A percentile compares a stretch with the other conserved stretches of the same genome.
These are phyloP conservation scores for Vigna trinervia DNA, from an alignment of 306 rosid species.

Conservation along the genomic window DNA sequence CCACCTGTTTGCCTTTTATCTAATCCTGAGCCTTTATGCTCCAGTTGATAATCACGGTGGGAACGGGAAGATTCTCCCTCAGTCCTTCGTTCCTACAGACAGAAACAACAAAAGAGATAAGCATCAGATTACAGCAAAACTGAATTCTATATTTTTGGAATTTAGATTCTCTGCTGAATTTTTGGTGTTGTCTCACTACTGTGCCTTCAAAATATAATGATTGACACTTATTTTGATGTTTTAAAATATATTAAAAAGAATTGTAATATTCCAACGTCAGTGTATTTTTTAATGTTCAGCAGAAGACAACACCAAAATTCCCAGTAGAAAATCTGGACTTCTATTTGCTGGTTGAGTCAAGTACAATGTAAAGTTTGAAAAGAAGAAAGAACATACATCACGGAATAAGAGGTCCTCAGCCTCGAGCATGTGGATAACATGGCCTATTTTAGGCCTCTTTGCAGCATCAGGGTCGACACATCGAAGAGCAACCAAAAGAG, in stretches of 20 bases:
- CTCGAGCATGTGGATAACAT: conserved; percentile 97
- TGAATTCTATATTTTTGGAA: conserved; percentile 14
- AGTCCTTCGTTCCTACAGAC: conserved; percentile 65
- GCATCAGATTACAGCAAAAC: conserved; percentile 17
- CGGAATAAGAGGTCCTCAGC: conserved; percentile 82
- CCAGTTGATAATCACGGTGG: conserved; percentile 53
- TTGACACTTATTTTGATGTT: too few relatives aligned
- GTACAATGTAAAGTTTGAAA: background rate
- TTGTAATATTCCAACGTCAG: too few relatives aligned
- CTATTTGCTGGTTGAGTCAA: background rate
- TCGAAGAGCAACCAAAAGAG: conserved; percentile 86
- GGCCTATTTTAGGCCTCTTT: conserved; percentile 97
- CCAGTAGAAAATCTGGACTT: too few relatives aligned
- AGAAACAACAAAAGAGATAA: background rate
- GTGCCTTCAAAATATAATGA: too few relatives aligned
- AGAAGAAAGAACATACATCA: conserved; percentile 59
- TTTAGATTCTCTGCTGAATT: too few relatives aligned
- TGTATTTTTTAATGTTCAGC: too few relatives aligned
- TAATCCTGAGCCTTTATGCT: conserved; percentile 51
- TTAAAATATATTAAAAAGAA: too few relatives aligned
- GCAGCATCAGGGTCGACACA: conserved; percentile 97
- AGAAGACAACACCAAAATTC: too few relatives aligned
- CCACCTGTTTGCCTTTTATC: conserved; percentile 55
- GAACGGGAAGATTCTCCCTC: conserved; percentile 62
- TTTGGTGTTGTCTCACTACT: too few relatives aligned